phyloP scores from a whole-genome alignment of 2,329 filamentous ascomycete species.

The Ceratocystiopsis sp. region DNA sequence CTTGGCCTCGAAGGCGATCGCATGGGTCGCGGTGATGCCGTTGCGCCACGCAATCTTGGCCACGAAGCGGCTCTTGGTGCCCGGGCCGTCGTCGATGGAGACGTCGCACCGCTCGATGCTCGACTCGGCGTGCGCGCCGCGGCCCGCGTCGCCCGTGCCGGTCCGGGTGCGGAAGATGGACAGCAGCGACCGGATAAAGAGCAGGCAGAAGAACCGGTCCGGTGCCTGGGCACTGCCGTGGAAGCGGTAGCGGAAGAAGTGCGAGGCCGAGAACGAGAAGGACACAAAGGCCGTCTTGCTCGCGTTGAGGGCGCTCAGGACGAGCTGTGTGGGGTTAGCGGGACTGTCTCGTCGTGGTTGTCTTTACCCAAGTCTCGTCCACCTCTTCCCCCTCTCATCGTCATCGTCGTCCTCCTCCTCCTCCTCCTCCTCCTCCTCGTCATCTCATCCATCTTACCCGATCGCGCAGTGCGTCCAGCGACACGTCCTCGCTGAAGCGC shows the following conservation, averaged over 20 bases:
- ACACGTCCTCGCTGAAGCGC: constrained; percentile 68
- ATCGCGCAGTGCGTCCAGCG: constrained; percentile 53
- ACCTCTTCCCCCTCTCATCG: too few relatives aligned
- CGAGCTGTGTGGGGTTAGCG: constrained; percentile 35
- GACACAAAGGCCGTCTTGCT: constrained; percentile 67
- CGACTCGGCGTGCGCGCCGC: constrained; percentile 46
- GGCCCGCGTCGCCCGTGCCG: constrained; percentile 33
- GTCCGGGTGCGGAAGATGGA: constrained; percentile 56
- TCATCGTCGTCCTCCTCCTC: too few relatives aligned
- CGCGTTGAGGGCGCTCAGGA: constrained; percentile 59
- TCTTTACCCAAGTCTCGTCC: too few relatives aligned
- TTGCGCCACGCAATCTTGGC: constrained; percentile 60
- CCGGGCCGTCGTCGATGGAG: constrained; percentile 51
- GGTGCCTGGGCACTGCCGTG: constrained; percentile 32
- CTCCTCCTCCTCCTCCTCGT: neutral
- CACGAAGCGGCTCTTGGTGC: constrained; percentile 56
- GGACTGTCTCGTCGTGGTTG: too few relatives aligned
- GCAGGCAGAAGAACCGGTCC: constrained; percentile 54
- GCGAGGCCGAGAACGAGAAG: constrained; percentile 46
- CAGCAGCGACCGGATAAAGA: constrained; percentile 55
- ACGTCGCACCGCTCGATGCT: constrained; percentile 61
- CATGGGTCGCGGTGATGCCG: constrained; percentile 61
- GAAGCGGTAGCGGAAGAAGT: constrained; percentile 59
- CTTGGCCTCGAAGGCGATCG: constrained; percentile 55
- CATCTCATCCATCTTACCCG: constrained; percentile 16